phyloP scores from a whole-genome alignment of 768 basidiomycete genomes.

The Lactarius trivialis region DNA sequence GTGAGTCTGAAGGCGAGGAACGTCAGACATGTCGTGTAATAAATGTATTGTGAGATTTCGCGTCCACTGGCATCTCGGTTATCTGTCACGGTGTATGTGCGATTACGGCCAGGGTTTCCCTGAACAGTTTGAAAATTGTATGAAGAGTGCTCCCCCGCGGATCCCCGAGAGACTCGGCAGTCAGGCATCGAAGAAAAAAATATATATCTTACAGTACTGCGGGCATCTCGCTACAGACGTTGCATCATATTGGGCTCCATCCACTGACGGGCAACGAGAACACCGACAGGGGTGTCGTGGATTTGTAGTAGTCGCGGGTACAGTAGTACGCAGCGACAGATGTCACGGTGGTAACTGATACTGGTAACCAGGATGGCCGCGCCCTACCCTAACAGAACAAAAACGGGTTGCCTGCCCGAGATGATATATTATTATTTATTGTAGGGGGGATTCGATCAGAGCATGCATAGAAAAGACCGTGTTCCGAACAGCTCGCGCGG shows the following conservation, averaged over 20 bases:
- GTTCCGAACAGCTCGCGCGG: background rate
- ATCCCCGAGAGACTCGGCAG: background rate
- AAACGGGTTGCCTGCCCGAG: background rate
- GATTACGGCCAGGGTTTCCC: background rate
- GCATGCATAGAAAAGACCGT: background rate
- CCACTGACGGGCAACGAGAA: background rate
- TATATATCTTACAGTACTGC: no score
- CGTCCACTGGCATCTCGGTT: background rate
- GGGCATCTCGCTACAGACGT: background rate
- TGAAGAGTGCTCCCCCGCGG: background rate
- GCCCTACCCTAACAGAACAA: background rate
- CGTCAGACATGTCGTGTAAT: background rate
- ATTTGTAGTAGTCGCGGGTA: background rate
- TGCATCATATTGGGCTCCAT: background rate
- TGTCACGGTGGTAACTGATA: background rate
- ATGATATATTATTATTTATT: background rate
- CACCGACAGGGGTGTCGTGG: background rate
- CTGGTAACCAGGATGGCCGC: background rate
- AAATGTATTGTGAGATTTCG: background rate
- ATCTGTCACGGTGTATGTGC: no score
- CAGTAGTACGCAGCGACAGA: background rate
- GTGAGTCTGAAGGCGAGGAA: slow-evolving; percentile 16
- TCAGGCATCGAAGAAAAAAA: no score
- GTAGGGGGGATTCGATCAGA: background rate
- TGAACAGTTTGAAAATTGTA: background rate